phyloP scores from a whole-genome alignment of 2,329 filamentous ascomycete genomes.

The Arthrobotrys pseudoclavata region DNA sequence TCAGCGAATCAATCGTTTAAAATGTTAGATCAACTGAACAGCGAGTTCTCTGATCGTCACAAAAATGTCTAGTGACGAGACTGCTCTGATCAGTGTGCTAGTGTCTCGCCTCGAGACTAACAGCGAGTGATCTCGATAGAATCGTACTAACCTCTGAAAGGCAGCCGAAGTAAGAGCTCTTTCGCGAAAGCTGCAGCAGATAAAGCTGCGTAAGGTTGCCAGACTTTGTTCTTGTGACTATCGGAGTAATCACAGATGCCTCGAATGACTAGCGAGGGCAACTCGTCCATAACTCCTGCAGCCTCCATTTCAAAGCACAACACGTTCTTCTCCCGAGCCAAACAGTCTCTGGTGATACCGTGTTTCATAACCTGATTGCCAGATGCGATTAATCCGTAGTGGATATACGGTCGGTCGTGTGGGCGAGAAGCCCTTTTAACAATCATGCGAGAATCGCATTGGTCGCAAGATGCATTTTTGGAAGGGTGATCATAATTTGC shows the following conservation, averaged over 20 bases:
- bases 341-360: conserved; percentile 40
- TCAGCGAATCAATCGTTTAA: background rate
- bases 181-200: conserved; percentile 37
- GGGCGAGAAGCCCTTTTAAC: conserved; percentile 1
- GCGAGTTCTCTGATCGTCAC: too few relatives aligned
- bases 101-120: too few relatives aligned
- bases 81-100: too few relatives aligned
- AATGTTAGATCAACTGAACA: background rate
- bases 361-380: conserved; percentile 56
- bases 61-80: too few relatives aligned
- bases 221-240: conserved; percentile 34
- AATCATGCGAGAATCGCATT: conserved; percentile 12
- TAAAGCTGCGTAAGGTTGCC: conserved; percentile 34
- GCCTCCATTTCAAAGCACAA: conserved; percentile 65
- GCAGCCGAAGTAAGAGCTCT: conserved; percentile 14
- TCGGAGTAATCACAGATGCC: conserved; percentile 48
- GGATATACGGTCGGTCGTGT: background rate
- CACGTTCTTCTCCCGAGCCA: conserved; percentile 26
- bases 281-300: conserved; percentile 46
- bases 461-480: background rate
- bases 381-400: conserved; percentile 40
- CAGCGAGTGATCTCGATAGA: too few relatives aligned
- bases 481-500: conserved; percentile 21
- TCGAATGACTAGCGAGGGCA: conserved; percentile 59
- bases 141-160: conserved; percentile 15